Evolutionary conservation across 2,329 filamentous ascomycete genomes (phyloP), one percentile per base, ranked within the genome.

Genomic region (Claviceps pusilla): DNA sequence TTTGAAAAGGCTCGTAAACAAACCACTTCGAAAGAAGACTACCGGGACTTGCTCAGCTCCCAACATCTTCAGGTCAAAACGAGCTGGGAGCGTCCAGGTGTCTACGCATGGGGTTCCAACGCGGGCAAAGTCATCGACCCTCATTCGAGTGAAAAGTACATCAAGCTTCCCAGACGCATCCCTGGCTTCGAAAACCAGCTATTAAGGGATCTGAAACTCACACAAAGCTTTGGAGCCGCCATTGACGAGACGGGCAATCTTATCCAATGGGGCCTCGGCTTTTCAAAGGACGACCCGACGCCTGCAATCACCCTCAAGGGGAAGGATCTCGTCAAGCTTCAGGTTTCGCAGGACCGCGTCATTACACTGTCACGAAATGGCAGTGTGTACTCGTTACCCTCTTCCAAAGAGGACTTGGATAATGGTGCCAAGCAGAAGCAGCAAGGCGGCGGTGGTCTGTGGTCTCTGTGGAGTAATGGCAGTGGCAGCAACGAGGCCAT

Each of bases 41-140:
- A 84, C 58, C 72, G 86, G 55, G 86, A 89, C 54, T 69, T 86
- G 55, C 81, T 95, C 61, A 91, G 86, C 64, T 87, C 86, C 11
- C 88, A 95, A 66, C 89, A 95, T 69, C 71, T 88, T 6, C 91
- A 96, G 71, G 86, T 95, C 56, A 89, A 87, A 71, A 82, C 80
- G 64, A 94, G 87, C 68, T 82, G 78, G 76, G 80, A 82, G 68
- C 83, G 87, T 57, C 91, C 93, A 0, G 93, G 90, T 2, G 86
- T 97, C 0, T 97, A 95, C 69, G 82, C 86, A 5, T 98, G 93
- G 91, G 93, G 93, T 0, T 89, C 86, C 19, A 98, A 98, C 63
- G 73, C 75, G 16, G 88, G 89, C 57, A 79, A 79, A 61, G 90
- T 95, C n/a, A 87, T 87, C 42, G 89, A 90, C 46, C 89, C 90